Evolutionary conservation across 2,329 filamentous ascomycete species (phyloP), one percentile per base, ranked within the genome.

Genomic region (Aureobasidium subglaciale): DNA sequence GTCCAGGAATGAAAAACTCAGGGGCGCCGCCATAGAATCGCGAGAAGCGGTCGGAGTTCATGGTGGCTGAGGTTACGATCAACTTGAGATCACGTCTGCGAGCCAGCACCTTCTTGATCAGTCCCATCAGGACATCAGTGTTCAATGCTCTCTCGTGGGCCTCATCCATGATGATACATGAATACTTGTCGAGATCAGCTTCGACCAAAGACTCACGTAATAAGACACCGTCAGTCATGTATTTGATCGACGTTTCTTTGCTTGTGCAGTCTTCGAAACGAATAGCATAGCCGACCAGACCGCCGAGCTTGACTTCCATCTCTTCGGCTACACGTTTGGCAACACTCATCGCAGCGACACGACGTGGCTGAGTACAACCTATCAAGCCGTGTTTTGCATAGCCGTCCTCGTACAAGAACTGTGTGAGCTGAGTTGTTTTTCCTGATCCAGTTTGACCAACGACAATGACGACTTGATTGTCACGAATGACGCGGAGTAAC

Each of bases 141-240:
- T 99, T 97, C 48, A 99, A 74, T 1, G 93, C 92, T 69, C 93
- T 83, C 71, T 99, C 93, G 78, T 99, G 93, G 4, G 93, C 95
- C 75, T 99, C 93, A 68, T 99, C 93, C 93, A 99, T 99, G 71
- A 99, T 99, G 64, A 99, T 90, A 68, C 91, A 96, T 13, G 92
- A 96, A 69, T 99, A 99, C 61, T 89, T 88, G 70, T 97, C 93
- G 42, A 99, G 78, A 68, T 99, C 92, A 6, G 87, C 83, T 70
- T 97, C 92, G 58, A 90, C 91, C 10, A 99, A 78, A 5, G 90
- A 96, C 67, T 99, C 95, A 73, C 93, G 83, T 29, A 99, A 80
- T 41, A 99, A 75, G 20, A 99, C 89, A 75, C 93, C 93, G 66
- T 99, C 95, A 0, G 93, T 99, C 91, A 99, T 96, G 71, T 99